phyloP scores from a whole-genome alignment of 2,329 filamentous ascomycete species.

The Aspergillus intermedius region DNA sequence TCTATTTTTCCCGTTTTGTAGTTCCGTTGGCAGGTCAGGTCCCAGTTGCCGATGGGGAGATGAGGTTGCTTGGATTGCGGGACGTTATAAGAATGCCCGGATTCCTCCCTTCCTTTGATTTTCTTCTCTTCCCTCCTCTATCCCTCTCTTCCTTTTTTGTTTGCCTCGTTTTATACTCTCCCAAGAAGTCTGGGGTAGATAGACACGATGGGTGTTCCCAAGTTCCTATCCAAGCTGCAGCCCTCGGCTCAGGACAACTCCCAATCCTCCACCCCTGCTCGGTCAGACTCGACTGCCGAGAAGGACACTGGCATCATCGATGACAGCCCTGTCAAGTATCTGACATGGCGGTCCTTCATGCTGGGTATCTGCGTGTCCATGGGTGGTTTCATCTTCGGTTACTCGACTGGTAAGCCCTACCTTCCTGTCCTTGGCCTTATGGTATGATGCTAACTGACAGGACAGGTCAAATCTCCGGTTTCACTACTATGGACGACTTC shows the following conservation, averaged over 20 bases:
- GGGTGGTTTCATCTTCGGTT: slow-evolving; percentile 44
- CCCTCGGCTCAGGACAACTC: slow-evolving; percentile 24
- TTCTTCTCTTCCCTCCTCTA: background rate
- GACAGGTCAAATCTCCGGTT: slow-evolving; percentile 40
- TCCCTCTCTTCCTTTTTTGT: background rate
- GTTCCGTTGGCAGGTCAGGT: no score
- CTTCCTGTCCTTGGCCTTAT: slow-evolving; percentile 1
- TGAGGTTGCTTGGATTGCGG: background rate
- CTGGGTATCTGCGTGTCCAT: slow-evolving; percentile 43
- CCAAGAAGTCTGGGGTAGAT: background rate
- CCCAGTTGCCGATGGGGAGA: background rate
- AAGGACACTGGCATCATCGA: slow-evolving; percentile 30
- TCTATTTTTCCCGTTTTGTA: background rate
- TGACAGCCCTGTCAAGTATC: slow-evolving; percentile 37
- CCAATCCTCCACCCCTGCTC: slow-evolving; percentile 27
- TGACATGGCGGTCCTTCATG: slow-evolving; percentile 39
- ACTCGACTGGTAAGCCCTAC: slow-evolving; percentile 32
- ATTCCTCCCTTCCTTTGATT: background rate
- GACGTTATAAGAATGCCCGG: background rate
- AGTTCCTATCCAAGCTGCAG: slow-evolving; percentile 25
- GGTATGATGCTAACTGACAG: slow-evolving; percentile 5
- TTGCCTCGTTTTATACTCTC: background rate
- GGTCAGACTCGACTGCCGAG: slow-evolving; percentile 26
- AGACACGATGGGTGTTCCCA: slow-evolving; percentile 20
- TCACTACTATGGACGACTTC: slow-evolving; percentile 44